phyloP scores from a whole-genome alignment of 108 stramenopile species.

The Discostella stelligeroides region DNA sequence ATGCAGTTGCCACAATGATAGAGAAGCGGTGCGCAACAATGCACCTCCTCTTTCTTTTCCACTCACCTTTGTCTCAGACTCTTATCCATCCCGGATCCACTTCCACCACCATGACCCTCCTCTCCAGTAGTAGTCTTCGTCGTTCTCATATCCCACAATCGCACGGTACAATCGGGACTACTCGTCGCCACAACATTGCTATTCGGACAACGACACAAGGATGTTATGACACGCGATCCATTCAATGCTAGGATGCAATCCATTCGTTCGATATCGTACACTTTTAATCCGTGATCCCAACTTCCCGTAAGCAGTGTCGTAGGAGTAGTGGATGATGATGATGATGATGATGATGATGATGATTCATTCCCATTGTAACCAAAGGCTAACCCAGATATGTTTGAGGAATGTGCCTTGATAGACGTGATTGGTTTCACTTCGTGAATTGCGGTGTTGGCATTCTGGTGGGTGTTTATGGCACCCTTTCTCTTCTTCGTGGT shows the following conservation, averaged over 20 bases:
- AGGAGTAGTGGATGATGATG: too few species aligned
- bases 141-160: conserved; percentile 69
- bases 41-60: too few species aligned
- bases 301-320: conserved; percentile 66
- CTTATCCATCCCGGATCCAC: conserved; percentile 41
- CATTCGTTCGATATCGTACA: conserved; percentile 74
- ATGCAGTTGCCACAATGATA: not conserved
- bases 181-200: conserved; percentile 80
- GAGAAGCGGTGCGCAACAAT: not conserved
- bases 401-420: conserved; percentile 68
- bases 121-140: too few species aligned
- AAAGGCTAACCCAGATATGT: conserved; percentile 79
- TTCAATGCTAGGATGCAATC: conserved; percentile 83
- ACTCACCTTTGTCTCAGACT: conserved; percentile 56
- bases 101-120: conserved; percentile 25
- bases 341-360: too few species aligned
- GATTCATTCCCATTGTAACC: conserved; percentile 44
- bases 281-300: conserved; percentile 83
- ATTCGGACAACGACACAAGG: conserved; percentile 74
- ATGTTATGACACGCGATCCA: conserved; percentile 74
- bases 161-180: conserved; percentile 84
- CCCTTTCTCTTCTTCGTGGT: conserved; percentile 13
- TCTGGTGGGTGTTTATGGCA: conserved; percentile 8
- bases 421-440: conserved; percentile 48
- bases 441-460: conserved; percentile 8